Evolutionary conservation across 495 filamentous ascomycete genomes (phyloP), one percentile per base, ranked within the genome.

Genomic region (Lindgomyces ingoldianus): DNA sequence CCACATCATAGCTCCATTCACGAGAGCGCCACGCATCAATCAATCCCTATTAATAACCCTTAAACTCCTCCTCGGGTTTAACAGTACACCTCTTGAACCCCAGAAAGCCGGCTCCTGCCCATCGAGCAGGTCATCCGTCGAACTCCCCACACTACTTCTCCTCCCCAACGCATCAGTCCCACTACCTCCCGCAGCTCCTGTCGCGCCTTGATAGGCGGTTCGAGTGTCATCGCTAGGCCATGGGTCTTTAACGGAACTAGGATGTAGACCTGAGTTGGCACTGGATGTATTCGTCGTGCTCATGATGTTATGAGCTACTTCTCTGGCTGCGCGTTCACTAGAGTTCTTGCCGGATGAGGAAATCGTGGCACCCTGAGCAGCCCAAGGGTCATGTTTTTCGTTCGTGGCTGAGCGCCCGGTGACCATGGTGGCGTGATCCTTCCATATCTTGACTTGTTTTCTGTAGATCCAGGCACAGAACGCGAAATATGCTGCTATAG

Each of bases 401-500:
- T 72, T 72, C 54, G 67, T 64, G 14, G 65, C 70, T 46, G 62
- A 72, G 48, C 60, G 73, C 14, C 74, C 74, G 60, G 82, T 77
- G 8, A 81, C 76, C 68, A 87, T 81, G 14, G 81, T 81, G 27
- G 88, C 80, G 71, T 90, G 84, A 27, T 79, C 75, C 66, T 84
- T 83, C 75, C 87, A 89, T 4, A 86, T 78, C 0, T 69, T 61
- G 11, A 89, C 78, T 65, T 86, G 87, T 24, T 82, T 81, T 29
- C 85, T 81, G 75, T 88, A 90, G 4, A 90, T 74, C 81, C 84
- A 89, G 21, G 84, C 81, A 73, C 88, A 88, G 77, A 89, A 90
- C 14, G 85, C 87, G 21, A 91, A 78, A 68, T 90, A 86, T 9
- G 74, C 74, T 1, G 85, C 82, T 3, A 85, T 70, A 16, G 89